Evolutionary conservation across 768 basidiomycete genomes (phyloP), one percentile per base, ranked within the genome.

Genomic region (Leucocoprinus leucothites): DNA sequence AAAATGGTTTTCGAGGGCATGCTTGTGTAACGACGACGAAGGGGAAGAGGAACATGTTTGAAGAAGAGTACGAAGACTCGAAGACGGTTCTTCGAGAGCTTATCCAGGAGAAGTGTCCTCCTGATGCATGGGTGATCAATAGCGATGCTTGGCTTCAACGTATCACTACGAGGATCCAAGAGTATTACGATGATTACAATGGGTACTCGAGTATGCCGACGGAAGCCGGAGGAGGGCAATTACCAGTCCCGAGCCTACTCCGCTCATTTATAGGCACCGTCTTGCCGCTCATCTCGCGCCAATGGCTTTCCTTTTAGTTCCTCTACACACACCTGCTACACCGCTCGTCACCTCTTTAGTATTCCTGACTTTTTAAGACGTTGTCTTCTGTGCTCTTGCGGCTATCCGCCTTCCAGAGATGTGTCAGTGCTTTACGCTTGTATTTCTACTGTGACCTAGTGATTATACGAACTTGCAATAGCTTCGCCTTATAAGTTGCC

Each of bases 21-120:
- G 58, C 54, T 3, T 59, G 62, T 22, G 51, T 61, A 4, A 57
- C 57, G 4, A 69, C 73, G 2, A 71, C 58, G 2, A 67, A 62
- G 22, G 74, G 75, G 16, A 61, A 63, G 48, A 51, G 25, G 44
- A 48, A 36, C 9, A 56, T 59, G 50, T 59, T 61, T 11, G 60
- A 63, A 16, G 58, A 59, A 49, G 62, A 63, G 48, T 61, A 61
- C 26, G 49, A 53, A 22, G 60, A 59, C 6, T 63, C 62, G 0
- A 48, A 40, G 38, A 18, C 11, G 9, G 41, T 38, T 14, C 26
- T 61, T 18, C 54, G 58, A 14, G 40, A 42, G 6, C 35, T 57
- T 6, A 53, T 57, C 7, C 4, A 22, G 34, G 31, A 8, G 16
- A 16, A 3, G 47, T 48, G 38, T 35, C 47, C 54, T 16, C 13